Evolutionary conservation across 2,329 filamentous ascomycete species (phyloP).

Genomic region (Beauveria varroae): DNA sequence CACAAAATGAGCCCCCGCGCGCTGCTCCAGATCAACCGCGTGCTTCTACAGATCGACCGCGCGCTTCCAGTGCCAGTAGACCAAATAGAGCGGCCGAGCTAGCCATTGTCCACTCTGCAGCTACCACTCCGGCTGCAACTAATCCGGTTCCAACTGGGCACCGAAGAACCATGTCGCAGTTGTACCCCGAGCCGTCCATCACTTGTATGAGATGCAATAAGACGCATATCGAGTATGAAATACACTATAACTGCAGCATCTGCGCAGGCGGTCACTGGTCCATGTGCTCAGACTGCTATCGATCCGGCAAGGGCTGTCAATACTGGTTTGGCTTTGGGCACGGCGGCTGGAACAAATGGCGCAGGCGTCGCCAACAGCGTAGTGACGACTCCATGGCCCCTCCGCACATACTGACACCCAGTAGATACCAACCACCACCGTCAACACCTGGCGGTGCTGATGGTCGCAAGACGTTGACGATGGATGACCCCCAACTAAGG

Average conservation of each 20-base stretch:
- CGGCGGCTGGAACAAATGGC: slow-evolving; percentile 61
- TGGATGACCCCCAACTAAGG: slow-evolving; percentile 58
- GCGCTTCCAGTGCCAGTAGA: slow-evolving; percentile 2
- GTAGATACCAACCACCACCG: slow-evolving; percentile 47
- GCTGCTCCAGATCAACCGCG: slow-evolving; percentile 14
- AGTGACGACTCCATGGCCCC: slow-evolving; percentile 33
- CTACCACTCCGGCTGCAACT: slow-evolving; percentile 22
- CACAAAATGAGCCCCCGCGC: not conserved
- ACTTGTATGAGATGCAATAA: slow-evolving; percentile 65
- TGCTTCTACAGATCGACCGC: slow-evolving; percentile 13
- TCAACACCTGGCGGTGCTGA: slow-evolving; percentile 44
- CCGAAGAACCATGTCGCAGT: slow-evolving; percentile 37
- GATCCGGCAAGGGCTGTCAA: slow-evolving; percentile 65
- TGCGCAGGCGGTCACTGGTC: slow-evolving; percentile 69
- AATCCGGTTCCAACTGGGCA: slow-evolving; percentile 28
- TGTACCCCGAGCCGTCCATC: slow-evolving; percentile 64
- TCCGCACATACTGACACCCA: slow-evolving; percentile 52
- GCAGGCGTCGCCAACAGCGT: slow-evolving; percentile 36
- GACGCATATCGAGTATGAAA: slow-evolving; percentile 69
- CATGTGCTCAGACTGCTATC: slow-evolving; percentile 76
- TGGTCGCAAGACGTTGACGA: slow-evolving; percentile 50
- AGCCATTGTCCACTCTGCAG: slow-evolving; percentile 27
- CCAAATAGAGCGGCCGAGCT: slow-evolving; percentile 33
- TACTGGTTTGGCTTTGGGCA: slow-evolving; percentile 87
- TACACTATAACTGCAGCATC: slow-evolving; percentile 74